phyloP scores from a whole-genome alignment of 495 filamentous ascomycete species.

The Penicillium diatomitis region DNA sequence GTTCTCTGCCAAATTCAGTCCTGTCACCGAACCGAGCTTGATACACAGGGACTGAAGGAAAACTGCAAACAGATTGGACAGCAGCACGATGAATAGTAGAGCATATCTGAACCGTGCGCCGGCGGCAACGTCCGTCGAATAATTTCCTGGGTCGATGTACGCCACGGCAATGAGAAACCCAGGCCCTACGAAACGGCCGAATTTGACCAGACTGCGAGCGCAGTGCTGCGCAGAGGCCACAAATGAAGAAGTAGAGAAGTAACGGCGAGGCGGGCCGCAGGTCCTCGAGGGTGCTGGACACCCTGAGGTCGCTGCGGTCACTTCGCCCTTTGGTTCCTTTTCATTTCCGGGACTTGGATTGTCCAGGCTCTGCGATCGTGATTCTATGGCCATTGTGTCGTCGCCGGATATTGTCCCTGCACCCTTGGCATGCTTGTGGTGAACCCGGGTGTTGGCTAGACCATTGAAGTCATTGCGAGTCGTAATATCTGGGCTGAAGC shows the following conservation, averaged over 20 bases:
- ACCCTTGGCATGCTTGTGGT: conserved; percentile 23
- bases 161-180: conserved; percentile 79
- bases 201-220: conserved; percentile 45
- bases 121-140: conserved; percentile 73
- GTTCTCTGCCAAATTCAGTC: conserved; percentile 70
- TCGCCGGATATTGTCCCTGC: conserved; percentile 13
- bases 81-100: conserved; percentile 69
- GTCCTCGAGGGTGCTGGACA: conserved; percentile 25
- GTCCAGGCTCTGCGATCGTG: conserved; percentile 15
- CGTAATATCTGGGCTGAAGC: conserved; percentile 47
- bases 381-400: conserved; percentile 18
- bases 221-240: conserved; percentile 10
- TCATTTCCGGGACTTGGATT: conserved; percentile 18
- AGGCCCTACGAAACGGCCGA: conserved; percentile 71
- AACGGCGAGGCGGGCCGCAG: conserved; percentile 32
- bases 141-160: conserved; percentile 79
- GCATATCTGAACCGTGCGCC: conserved; percentile 56
- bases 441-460: conserved; percentile 32
- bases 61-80: conserved; percentile 80
- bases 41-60: conserved; percentile 75
- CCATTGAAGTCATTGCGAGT: conserved; percentile 58
- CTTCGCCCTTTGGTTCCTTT: conserved; percentile 22
- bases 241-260: conserved; percentile 16
- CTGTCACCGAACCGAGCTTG: conserved; percentile 79
- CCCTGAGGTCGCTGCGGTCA: conserved; percentile 27